A percentile compares a stretch with the other conserved stretches of the same genome.
Evolutionary conservation across 495 filamentous ascomycete species (phyloP).

Genomic region (Aspergillus ellipticus): DNA sequence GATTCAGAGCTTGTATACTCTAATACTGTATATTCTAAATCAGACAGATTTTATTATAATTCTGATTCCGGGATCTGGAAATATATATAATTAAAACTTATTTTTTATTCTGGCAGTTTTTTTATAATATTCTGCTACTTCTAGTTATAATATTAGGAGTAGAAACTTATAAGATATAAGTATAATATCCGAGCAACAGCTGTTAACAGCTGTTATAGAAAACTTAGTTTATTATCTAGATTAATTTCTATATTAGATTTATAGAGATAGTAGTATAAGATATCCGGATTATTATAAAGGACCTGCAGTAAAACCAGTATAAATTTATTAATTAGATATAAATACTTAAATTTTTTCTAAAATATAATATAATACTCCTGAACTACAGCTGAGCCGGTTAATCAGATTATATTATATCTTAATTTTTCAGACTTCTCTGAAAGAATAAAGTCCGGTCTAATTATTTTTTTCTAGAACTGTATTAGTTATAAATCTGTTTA

Average conservation of each 20-base stretch:
- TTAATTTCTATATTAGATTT: conserved; percentile 31
- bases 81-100: conserved; percentile 18
- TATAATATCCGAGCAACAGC: conserved; percentile 21
- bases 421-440: conserved; percentile 16
- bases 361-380: conserved; percentile 29
- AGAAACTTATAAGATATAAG: conserved; percentile 27
- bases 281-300: conserved; percentile 28
- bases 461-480: not conserved
- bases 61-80: conserved; percentile 16
- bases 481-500: conserved; percentile 25
- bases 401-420: conserved; percentile 18
- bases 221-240: not conserved
- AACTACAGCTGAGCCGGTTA: conserved; percentile 13
- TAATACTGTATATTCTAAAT: too few relatives aligned
- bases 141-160: conserved; percentile 18
- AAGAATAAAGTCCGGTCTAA: conserved; percentile 14
- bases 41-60: conserved; percentile 14
- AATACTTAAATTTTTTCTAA: conserved; percentile 24
- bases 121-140: conserved; percentile 25
- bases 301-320: conserved; percentile 30
- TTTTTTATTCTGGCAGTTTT: conserved; percentile 17
- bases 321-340: conserved; percentile 28
- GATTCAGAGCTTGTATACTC: too few relatives aligned
- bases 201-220: conserved; percentile 9
- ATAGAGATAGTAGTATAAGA: conserved; percentile 35